Percentiles rank a stretch among this genome's conserved stretches.
Evolutionary conservation across 495 filamentous ascomycete species (phyloP).

Genomic region (Articulospora tetracladia): DNA sequence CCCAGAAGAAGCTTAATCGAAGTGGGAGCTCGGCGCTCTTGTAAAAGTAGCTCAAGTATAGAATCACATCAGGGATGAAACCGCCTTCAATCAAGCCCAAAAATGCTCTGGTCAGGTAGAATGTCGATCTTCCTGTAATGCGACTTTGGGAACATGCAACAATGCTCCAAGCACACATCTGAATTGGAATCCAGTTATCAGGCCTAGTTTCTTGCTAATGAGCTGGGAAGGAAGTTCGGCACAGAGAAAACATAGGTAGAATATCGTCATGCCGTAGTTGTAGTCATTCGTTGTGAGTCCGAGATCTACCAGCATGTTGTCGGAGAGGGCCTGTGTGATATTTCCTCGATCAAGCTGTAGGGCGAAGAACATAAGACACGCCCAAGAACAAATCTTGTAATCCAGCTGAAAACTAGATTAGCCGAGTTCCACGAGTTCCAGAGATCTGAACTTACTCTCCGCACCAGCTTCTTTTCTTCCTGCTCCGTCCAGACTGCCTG

Average conservation of each 20-base stretch:
- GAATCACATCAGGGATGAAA: conserved; percentile 45
- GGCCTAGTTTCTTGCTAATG: conserved; percentile 72
- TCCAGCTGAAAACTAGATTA: neutral
- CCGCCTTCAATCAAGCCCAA: conserved; percentile 77
- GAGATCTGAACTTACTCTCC: conserved; percentile 26
- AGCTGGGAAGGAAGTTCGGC: conserved; percentile 75
- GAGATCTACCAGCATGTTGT: conserved; percentile 58
- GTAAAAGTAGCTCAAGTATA: conserved; percentile 78
- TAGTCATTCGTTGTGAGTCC: conserved; percentile 65
- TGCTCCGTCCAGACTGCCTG: conserved; percentile 60
- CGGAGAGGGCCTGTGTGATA: conserved; percentile 62
- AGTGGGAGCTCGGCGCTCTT: conserved; percentile 64
- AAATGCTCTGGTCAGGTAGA: conserved; percentile 58
- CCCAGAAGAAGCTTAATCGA: conserved; percentile 68
- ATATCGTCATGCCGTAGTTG: conserved; percentile 75
- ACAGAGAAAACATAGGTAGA: conserved; percentile 58
- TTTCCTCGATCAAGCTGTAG: conserved; percentile 80
- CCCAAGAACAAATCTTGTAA: conserved; percentile 35
- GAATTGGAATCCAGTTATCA: conserved; percentile 75
- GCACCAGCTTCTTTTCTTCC: conserved; percentile 63
- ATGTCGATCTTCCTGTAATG: conserved; percentile 53
- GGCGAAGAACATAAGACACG: conserved; percentile 78
- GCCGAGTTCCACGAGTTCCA: neutral
- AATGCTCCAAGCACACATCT: conserved; percentile 76
- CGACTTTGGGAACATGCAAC: conserved; percentile 67